Evolutionary conservation across 495 filamentous ascomycete species (phyloP).

Genomic region (Hypomontagnella submonticulosa): DNA sequence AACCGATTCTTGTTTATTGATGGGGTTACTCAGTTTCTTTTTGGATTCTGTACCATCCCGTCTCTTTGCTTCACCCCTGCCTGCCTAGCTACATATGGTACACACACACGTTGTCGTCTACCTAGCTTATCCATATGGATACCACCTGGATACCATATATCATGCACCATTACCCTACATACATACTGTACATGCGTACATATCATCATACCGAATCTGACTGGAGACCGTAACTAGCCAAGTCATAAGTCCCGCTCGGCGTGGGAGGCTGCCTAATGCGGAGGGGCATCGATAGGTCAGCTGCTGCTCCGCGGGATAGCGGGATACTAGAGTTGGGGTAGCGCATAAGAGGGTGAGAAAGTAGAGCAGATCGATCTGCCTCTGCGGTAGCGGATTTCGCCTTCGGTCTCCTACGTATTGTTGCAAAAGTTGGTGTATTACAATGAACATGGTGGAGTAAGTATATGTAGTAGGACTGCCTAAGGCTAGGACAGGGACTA

Average conservation of each 20-base stretch:
- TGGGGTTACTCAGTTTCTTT: conserved; percentile 7
- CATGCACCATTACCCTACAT: background rate
- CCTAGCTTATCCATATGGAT: background rate
- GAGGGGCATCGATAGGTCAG: conserved; percentile 35
- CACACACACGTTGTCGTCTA: background rate
- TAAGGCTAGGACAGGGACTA: background rate
- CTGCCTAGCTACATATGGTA: conserved; percentile 28
- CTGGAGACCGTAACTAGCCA: conserved; percentile 31
- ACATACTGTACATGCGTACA: conserved; percentile 1
- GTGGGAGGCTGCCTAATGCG: conserved; percentile 41
- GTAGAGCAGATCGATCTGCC: conserved; percentile 25
- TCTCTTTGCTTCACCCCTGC: conserved; percentile 13
- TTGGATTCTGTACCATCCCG: conserved; percentile 25
- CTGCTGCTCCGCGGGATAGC: conserved; percentile 35
- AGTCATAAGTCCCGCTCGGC: conserved; percentile 32
- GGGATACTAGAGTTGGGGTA: conserved; percentile 42
- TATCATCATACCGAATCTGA: conserved; percentile 5
- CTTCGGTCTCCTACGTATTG: conserved; percentile 25
- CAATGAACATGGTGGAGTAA: conserved; percentile 12
- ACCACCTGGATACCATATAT: background rate
- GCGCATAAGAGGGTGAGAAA: conserved; percentile 13
- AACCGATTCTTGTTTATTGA: conserved; percentile 19
- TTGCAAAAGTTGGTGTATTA: background rate
- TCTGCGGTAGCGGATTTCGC: conserved; percentile 20
- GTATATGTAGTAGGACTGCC: background rate